Base-by-base conservation (phyloP, 2,329 filamentous ascomycete genomes). In the Aspergillus jensenii region DNA sequence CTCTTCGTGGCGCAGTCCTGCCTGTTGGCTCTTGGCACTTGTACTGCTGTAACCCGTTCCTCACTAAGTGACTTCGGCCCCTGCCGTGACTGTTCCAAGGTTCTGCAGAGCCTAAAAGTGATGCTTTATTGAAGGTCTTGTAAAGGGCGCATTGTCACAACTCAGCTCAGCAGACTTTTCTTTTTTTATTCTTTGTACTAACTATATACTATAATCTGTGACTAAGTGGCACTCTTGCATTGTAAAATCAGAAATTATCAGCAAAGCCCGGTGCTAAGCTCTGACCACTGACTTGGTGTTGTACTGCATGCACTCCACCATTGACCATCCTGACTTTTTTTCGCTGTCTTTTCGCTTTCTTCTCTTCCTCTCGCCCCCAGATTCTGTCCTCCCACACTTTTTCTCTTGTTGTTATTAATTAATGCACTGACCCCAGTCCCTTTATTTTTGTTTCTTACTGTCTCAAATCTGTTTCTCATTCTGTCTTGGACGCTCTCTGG, bases 391-490 rank as follows among this genome's bases (percentile, higher is more conserved):
- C 27, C 46, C 19, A 37, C 33, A 39, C 14, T 56, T 37, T 17
- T 35, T 58, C 40, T 40, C 11, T 53, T 33, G 11, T 49, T 9
- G 5, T 21, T 47, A 37, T 17, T 41, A 37, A 31, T 39, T 23
- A 39, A 52, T 51, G 39, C 31, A 56, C 31, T 56, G 55, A 56
- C 55, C 55, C 31, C 6, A 4, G 51, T 51, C 17, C 54, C 46
- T 31, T 56, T 47, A 31, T 35, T 55, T 15, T 19, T 23, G 19
- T 33, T 40, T 21, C 39, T 12, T 23, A 25, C 25, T 23, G 15
- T 33, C 39, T 21, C 39, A 5, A n/a, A 25, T 33, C 21, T 35
- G 19, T 23, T 46, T 21, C 39, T 17, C n/a, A 35, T 43, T 21
- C 14, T 44, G 39, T 35, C 27, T 14, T 39, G 35, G 55, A 41